Evolutionary conservation across 1,284 basidiomycete species (phyloP).

Genomic region (Bondarzewia mesenterica): DNA sequence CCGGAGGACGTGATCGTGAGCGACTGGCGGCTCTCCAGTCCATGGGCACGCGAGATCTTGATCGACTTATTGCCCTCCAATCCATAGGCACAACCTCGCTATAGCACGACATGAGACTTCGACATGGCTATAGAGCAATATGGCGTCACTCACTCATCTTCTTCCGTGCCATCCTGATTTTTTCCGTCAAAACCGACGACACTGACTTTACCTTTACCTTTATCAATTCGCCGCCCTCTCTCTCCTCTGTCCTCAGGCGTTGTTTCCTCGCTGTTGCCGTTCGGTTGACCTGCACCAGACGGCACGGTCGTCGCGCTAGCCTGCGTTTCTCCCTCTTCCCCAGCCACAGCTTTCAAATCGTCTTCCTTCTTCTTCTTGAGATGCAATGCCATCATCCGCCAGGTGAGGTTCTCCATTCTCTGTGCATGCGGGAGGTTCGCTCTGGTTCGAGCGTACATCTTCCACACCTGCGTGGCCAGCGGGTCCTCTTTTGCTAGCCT

Average conservation of each 20-base stretch:
- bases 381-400: slow-evolving; percentile 96
- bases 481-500: slow-evolving; percentile 76
- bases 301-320: background rate
- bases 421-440: slow-evolving; percentile 85
- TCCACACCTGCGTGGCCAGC: slow-evolving; percentile 93
- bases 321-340: slow-evolving; percentile 6
- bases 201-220: slow-evolving; percentile 60
- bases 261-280: slow-evolving; percentile 13
- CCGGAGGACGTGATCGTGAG: slow-evolving; percentile 62
- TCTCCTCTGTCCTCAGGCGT: slow-evolving; percentile 28
- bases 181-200: slow-evolving; percentile 75
- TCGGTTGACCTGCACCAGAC: background rate
- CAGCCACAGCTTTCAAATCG: slow-evolving; percentile 30
- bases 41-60: slow-evolving; percentile 86
- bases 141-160: slow-evolving; percentile 62
- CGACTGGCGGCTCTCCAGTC: slow-evolving; percentile 74
- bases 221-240: slow-evolving; percentile 66
- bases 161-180: slow-evolving; percentile 59
- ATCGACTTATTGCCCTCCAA: slow-evolving; percentile 89
- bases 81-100: slow-evolving; percentile 70
- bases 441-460: slow-evolving; percentile 89
- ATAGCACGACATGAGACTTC: slow-evolving; percentile 12
- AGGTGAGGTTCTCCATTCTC: slow-evolving; percentile 95
- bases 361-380: slow-evolving; percentile 81
- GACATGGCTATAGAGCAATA: slow-evolving; percentile 15